Conservation (phyloP, 768 basidiomycete species). For the Russula sp. region DNA sequence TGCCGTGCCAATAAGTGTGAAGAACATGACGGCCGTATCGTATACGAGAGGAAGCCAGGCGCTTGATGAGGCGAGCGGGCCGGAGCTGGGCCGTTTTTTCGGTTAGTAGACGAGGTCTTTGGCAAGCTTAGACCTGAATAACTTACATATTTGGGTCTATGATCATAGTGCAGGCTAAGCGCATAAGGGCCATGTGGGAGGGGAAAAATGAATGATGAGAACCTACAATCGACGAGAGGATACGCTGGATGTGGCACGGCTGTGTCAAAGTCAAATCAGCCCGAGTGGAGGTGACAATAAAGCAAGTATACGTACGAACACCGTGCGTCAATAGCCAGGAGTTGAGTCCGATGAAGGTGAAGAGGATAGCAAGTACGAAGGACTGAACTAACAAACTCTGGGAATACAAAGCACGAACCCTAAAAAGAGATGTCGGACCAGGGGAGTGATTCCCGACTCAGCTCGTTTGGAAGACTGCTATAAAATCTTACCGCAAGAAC, state of each 20-base stretch:
- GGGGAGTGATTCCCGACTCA: not conserved
- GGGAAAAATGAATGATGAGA: not conserved
- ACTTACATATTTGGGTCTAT: conserved; percentile 27
- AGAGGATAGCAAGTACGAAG: conserved; percentile 31
- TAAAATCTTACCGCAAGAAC: conserved; percentile 39
- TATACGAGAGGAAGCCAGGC: conserved; percentile 38
- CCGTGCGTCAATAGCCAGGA: conserved; percentile 48
- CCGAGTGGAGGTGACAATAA: not conserved
- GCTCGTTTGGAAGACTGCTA: not conserved
- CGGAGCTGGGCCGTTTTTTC: conserved; percentile 16
- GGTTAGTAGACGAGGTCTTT: not conserved
- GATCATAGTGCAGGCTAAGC: conserved; percentile 37
- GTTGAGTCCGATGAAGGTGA: conserved; percentile 39
- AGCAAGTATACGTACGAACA: conserved; percentile 33
- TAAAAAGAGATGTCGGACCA: not conserved
- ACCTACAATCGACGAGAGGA: conserved; percentile 7
- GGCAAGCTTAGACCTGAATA: not conserved
- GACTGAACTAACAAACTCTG: conserved; percentile 22
- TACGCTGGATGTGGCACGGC: not conserved
- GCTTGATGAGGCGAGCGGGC: conserved; percentile 29
- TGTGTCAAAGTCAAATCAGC: not conserved
- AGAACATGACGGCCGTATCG: conserved; percentile 31
- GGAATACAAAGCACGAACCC: conserved; percentile 29
- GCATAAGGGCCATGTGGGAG: not conserved
- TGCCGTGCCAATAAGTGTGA: conserved; percentile 30